Evolutionary conservation across 805 yeast genomes (phyloP), one percentile per base, ranked within the genome.

Genomic region (Nakazawaea ishiwadae): DNA sequence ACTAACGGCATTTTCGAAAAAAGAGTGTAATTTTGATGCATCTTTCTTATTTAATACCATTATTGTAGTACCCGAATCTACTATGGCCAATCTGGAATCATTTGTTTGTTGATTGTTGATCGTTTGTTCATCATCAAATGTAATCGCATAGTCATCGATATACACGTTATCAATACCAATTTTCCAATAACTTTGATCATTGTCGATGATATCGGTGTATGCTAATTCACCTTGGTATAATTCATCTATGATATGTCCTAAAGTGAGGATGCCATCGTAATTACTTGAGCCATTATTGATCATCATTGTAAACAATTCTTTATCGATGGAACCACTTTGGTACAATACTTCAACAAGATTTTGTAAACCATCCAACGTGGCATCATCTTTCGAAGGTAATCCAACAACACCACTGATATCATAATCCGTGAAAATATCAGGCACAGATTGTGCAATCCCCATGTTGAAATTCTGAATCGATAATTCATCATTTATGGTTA

Each of bases 51-150:
- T 77, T 32, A 79, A 57, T 3, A 76, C 75, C 19, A 81, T 57
- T 3, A 81, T 72, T 0, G 86, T 80, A 2, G 87, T 79, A 17
- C 87, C 88, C 5, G 83, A 75, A 54, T 81, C 88, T 16, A 81
- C 62, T 21, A 80, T 65, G 5, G 77, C 80, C 3, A 55, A 46
- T 52, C 74, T 60, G n/a, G 59, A 48, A 16, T 29, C 41, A 26
- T 54, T 47, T 3, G 59, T 47, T 12, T 46, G 34, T 4, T 16
- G 11, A 16, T 41, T 41, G 20, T 48, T 44, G 21, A 54, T 41
- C 11, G 34, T 36, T 26, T 42, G 44, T n/a, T 40, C 18, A 18
- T 54, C 48, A 21, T 64, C 52, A 43, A 74, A 72, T 3, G 51
- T 41, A 11, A 67, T 60, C 33, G 45, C 43, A 42, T 48, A 50